Base-by-base conservation (phyloP, 805 yeast genomes). In the Starmera caribaea region DNA sequence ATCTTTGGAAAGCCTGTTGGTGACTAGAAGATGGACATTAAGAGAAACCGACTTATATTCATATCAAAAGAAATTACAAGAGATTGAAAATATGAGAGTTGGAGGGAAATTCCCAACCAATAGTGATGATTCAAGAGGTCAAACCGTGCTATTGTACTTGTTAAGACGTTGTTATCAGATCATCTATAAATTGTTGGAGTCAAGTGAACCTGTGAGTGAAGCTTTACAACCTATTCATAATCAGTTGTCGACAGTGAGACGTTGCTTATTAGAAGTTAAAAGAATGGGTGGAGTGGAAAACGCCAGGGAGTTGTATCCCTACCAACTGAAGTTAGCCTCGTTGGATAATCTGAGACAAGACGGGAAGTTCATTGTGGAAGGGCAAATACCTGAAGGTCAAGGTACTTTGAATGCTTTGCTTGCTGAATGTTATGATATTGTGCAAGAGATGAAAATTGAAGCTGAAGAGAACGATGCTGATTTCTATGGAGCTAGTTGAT, bases 11-110 rank as follows among this genome's bases (percentile, higher is more conserved):
- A 86, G 85, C 48, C 66, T 92, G 45, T 69, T 90, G 50, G 77
- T 92, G 35, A 92, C 98, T 3, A 79, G 96, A 61, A 75, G 98
- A 58, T 92, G 99, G 99, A 90, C 97, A 2, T 68, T 92, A 64
- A 76, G 99, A 54, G 96, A 89, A 54, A 92, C 98, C 0, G 99
- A 92, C 62, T 69, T 92, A 45, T 92, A 83, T 63, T 71, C 73
- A 37, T 89, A 84, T 57, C 95, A 88, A 61, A 77, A 80, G 53
- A 69, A 71, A 45, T 67, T 92, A 45, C 79, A 76, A 51, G 73
- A 68, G 41, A 79, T 92, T 45, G 96, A 90, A 56, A 81, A 78
- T 38, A 56, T 72, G 45, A 70, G 96, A 51, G 69, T 79, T 8
- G 66, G 73, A 39, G 85, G 85, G 5, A 68, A 69, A 46, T 81